Percentiles rank a stretch among this genome's conserved stretches.
phyloP scores from a whole-genome alignment of 1,284 basidiomycete species.

The Xerocomus minutiporus region DNA sequence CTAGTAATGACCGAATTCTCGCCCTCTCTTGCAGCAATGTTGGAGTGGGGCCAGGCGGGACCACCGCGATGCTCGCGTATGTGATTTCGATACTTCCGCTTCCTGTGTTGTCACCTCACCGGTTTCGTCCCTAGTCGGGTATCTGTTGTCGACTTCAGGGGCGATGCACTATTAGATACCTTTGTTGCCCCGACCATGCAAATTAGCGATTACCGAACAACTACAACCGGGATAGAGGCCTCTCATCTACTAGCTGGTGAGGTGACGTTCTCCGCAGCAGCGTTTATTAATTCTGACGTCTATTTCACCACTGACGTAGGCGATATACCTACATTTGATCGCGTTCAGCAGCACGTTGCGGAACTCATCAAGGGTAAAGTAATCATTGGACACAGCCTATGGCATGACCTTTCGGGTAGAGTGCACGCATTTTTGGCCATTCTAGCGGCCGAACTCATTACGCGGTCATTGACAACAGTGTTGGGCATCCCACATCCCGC shows the following conservation, averaged over 20 bases:
- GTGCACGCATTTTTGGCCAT: constrained; percentile 16
- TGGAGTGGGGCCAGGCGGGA: constrained; percentile 73
- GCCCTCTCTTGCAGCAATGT: constrained; percentile 58
- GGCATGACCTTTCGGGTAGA: constrained; percentile 73
- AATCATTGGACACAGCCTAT: constrained; percentile 68
- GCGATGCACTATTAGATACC: constrained; percentile 52
- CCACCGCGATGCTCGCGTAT: constrained; percentile 73
- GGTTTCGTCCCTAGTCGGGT: constrained; percentile 44
- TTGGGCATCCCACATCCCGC: constrained; percentile 78
- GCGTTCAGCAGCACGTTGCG: constrained; percentile 61
- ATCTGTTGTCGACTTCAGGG: constrained; percentile 60
- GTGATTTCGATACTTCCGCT: constrained; percentile 25
- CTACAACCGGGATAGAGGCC: constrained; percentile 64
- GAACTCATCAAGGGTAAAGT: constrained; percentile 61
- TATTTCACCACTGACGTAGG: constrained; percentile 16
- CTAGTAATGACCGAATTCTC: constrained; percentile 44
- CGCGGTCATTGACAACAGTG: constrained; percentile 39
- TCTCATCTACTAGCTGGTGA: constrained; percentile 49
- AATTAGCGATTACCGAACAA: constrained; percentile 70
- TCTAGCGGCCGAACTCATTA: constrained; percentile 13
- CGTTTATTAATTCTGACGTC: constrained; percentile 1
- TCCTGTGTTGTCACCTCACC: constrained; percentile 14
- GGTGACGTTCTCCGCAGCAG: constrained; percentile 16
- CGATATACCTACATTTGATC: constrained; percentile 42
- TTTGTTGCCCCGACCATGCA: constrained; percentile 65